Conservation (phyloP, 2,329 filamentous ascomycete species). For the Aspergillus oerlinghausenensis region DNA sequence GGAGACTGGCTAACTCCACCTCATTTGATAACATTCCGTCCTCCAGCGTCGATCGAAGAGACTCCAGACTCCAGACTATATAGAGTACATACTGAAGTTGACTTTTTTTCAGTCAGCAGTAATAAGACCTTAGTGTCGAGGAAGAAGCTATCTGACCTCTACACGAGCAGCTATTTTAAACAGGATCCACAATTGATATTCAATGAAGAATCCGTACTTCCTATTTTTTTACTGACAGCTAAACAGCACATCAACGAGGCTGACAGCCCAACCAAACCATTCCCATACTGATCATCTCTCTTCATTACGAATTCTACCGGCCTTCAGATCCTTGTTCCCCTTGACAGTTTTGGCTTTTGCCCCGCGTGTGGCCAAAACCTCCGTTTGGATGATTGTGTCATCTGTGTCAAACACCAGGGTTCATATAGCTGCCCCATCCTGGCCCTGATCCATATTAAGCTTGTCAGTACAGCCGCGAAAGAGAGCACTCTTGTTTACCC, state of each 20-base stretch:
- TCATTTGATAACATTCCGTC: background rate
- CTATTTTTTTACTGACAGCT: background rate
- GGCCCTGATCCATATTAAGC: slow-evolving; percentile 1
- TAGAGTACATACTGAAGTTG: slow-evolving; percentile 10
- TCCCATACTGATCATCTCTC: background rate
- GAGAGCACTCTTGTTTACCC: background rate
- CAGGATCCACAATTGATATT: background rate
- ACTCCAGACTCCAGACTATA: background rate
- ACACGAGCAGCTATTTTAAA: background rate
- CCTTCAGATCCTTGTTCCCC: background rate
- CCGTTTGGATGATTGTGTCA: slow-evolving; percentile 3
- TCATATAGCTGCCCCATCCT: background rate
- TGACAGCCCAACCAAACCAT: background rate
- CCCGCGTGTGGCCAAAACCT: slow-evolving; percentile 1
- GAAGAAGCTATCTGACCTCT: background rate
- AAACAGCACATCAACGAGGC: background rate
- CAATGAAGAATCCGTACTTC: background rate
- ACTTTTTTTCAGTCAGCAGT: background rate
- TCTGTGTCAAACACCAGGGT: background rate
- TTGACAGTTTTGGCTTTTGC: background rate
- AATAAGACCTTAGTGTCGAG: background rate
- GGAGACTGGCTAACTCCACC: background rate
- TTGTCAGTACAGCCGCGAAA: background rate
- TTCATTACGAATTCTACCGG: background rate
- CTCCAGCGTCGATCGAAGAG: background rate